Evolutionary conservation across 768 basidiomycete genomes (phyloP), one percentile per base, ranked within the genome.

Genomic region (Pilatotrama ljubarskyi): DNA sequence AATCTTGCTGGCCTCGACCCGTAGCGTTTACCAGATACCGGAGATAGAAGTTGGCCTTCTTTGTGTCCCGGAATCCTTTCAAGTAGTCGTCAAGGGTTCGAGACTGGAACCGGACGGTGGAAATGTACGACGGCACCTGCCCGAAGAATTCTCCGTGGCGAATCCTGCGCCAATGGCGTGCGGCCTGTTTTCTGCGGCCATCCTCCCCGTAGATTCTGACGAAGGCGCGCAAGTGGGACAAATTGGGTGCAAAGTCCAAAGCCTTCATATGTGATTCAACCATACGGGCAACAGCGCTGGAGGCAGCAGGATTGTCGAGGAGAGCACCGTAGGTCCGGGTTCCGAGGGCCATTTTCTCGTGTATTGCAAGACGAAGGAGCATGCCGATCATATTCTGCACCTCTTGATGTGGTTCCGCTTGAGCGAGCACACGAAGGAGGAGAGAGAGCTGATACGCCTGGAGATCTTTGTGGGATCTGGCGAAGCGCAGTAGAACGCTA

Each of bases 381-480:
- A 44, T 11, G 13, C 18, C 13, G 7, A 56, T 29, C 15, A 47
- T 40, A 22, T 17, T 10, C 14, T 51, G 49, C 4, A 61, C 1
- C 8, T 51, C 60, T 13, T 7, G 5, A 1, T 22, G 8, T 5
- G 55, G 42, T 2, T 43, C 11, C 36, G 43, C 55, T 15, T 56
- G 60, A 1, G 42, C 50, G 50, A 61, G 60, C 14, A 56, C 25
- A 18, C 54, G 54, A 13, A 61, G 55, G 43, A 61, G 36, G 17
- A 61, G 43, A 13, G 55, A 15, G 37, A 61, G 5, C 11, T 61
- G 60, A 38, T 53, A 58, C 9, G 60, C 62, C 50, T 58, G 64
- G 17, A 70, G 62, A 5, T 57, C 76, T 51, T 40, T 72, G 67
- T 35, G 77, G 56, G 15, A 69, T 65, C 46, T 62, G 10, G 82